phyloP scores from a whole-genome alignment of 2,329 filamentous ascomycete genomes.

The Cladorrhinum sp. region DNA sequence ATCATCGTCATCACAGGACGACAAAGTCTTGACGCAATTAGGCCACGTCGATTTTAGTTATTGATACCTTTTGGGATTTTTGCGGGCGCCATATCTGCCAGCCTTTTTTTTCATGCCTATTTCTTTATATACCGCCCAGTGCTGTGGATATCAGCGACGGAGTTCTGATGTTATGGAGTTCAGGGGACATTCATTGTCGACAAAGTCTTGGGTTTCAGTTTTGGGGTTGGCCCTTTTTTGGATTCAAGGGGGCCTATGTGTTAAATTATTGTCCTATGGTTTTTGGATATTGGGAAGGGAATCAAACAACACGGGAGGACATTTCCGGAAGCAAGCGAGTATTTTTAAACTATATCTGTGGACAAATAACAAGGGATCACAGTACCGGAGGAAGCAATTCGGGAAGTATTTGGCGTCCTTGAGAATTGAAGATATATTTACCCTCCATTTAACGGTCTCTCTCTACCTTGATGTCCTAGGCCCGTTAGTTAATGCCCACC shows the following conservation, averaged over 20 bases:
- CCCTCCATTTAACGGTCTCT: background rate
- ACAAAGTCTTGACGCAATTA: constrained; percentile 54
- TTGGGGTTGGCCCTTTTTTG: constrained; percentile 7
- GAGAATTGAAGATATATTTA: constrained; percentile 3
- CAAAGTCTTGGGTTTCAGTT: constrained; percentile 18
- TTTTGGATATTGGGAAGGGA: background rate
- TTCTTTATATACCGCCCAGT: constrained; percentile 15
- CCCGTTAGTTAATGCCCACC: background rate
- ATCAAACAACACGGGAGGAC: constrained; percentile 3
- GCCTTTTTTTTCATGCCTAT: constrained; percentile 15
- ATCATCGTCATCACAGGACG: constrained; percentile 39
- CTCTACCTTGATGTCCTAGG: background rate
- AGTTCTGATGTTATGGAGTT: constrained; percentile 35
- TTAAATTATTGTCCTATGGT: background rate
- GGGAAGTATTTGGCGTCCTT: constrained; percentile 1
- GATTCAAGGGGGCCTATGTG: constrained; percentile 3
- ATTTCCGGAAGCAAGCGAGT: background rate
- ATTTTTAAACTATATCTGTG: background rate
- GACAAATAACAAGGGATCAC: background rate
- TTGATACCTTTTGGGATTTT: constrained; percentile 37
- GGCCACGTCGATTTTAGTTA: constrained; percentile 63
- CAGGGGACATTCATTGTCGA: constrained; percentile 20
- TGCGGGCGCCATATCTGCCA: background rate
- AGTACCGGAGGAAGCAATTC: background rate
- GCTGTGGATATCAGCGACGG: constrained; percentile 33